These are phyloP conservation scores for Vinca minor DNA, from an alignment of 257 asterid genomes.

Conservation along the genomic window DNA sequence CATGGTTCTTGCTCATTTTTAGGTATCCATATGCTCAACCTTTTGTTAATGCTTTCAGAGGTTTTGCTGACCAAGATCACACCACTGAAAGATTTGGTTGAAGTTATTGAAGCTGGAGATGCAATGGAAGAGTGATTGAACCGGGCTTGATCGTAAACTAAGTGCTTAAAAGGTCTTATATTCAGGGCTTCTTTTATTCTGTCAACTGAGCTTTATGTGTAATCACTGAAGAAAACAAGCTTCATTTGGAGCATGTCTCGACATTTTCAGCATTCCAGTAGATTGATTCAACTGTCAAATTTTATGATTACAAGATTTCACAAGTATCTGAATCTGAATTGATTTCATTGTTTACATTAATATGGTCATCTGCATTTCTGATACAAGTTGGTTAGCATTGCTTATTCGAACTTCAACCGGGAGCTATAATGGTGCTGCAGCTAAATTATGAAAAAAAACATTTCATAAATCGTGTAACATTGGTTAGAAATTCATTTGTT, in stretches of 20 bases:
- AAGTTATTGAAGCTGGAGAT: constrained; percentile 76
- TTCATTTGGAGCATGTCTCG: neutral
- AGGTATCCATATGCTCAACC: neutral
- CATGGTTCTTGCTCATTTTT: neutral
- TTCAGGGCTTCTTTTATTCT: neutral
- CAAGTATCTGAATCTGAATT: neutral
- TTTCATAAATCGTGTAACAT: neutral
- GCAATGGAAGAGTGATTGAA: constrained; percentile 68
- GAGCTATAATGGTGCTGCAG: neutral
- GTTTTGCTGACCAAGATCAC: constrained; percentile 77
- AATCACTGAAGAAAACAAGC: neutral
- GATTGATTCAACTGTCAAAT: neutral
- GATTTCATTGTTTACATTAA: neutral
- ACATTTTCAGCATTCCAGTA: neutral
- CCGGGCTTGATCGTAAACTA: neutral
- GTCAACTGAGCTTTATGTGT: neutral
- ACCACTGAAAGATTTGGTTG: constrained; percentile 59
- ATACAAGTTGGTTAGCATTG: neutral
- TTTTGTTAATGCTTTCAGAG: constrained; percentile 38
- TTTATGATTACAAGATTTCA: neutral
- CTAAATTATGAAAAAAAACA: neutral
- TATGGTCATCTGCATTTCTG: neutral
- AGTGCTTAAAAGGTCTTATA: neutral
- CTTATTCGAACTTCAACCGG: neutral
- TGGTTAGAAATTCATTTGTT: neutral